These are phyloP conservation scores for Fusarium sp. DNA, from an alignment of 2,329 filamentous ascomycete species.

Conservation along the genomic window DNA sequence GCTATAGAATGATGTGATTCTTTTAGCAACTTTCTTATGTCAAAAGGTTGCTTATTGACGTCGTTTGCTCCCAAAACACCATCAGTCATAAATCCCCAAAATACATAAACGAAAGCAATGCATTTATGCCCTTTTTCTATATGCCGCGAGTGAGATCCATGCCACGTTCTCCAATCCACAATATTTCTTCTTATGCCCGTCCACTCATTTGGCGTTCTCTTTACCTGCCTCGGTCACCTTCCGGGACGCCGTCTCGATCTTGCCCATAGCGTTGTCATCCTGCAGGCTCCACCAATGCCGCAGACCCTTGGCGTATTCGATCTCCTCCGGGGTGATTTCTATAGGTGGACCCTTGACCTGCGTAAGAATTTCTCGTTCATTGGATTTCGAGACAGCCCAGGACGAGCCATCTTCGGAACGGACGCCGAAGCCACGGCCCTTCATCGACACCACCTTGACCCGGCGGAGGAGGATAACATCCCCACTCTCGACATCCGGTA, in stretches of 20 bases:
- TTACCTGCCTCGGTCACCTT: constrained; percentile 46
- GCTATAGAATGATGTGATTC: background rate
- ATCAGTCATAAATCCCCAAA: constrained; percentile 1
- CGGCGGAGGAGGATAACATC: constrained; percentile 68
- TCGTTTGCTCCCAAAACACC: constrained; percentile 17
- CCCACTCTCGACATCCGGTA: constrained; percentile 65
- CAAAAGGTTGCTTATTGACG: background rate
- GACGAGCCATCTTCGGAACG: constrained; percentile 65
- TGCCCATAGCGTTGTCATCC: constrained; percentile 57
- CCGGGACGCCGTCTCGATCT: constrained; percentile 59
- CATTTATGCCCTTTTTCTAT: constrained; percentile 8
- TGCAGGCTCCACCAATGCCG: constrained; percentile 61
- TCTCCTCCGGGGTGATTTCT: constrained; percentile 63
- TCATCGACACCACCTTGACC: constrained; percentile 65
- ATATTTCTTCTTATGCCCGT: background rate
- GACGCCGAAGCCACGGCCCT: constrained; percentile 66
- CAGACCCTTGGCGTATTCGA: constrained; percentile 59
- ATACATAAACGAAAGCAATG: constrained; percentile 12
- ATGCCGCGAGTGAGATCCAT: constrained; percentile 7
- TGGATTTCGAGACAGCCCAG: constrained; percentile 70
- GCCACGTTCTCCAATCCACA: constrained; percentile 15
- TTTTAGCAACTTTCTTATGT: background rate
- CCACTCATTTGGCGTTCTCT: constrained; percentile 43
- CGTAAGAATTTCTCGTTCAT: constrained; percentile 52
- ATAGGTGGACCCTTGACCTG: constrained; percentile 70